Evolutionary conservation across 148 eudicot species (phyloP).

Genomic region (Amaranthus palmeri): DNA sequence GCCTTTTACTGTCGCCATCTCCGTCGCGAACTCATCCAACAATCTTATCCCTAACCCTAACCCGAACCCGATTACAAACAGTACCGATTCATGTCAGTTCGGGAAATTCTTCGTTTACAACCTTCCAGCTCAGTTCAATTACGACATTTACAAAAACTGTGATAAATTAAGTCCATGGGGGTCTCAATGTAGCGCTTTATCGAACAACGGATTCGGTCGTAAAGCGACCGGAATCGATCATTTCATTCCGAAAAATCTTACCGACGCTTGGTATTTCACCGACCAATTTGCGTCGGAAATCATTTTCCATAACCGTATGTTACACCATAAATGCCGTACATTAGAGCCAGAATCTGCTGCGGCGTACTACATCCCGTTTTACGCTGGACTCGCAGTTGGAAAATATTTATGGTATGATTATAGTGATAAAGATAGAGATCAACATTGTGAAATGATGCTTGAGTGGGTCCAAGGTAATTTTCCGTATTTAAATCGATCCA

Average conservation of each 20-base stretch:
- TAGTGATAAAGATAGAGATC: slow-evolving; percentile 26
- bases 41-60: neutral
- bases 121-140: slow-evolving; percentile 55
- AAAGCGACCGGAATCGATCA: slow-evolving; percentile 26
- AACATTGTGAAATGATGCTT: slow-evolving; percentile 36
- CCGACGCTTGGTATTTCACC: slow-evolving; percentile 57
- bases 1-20: neutral
- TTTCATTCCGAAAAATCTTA: slow-evolving; percentile 34
- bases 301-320: slow-evolving; percentile 54
- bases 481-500: slow-evolving; percentile 24
- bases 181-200: slow-evolving; percentile 48
- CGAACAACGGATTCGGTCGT: slow-evolving; percentile 61
- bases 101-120: slow-evolving; percentile 67
- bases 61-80: neutral
- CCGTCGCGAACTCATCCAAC: neutral
- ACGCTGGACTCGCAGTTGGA: slow-evolving; percentile 67
- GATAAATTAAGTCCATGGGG: slow-evolving; percentile 49
- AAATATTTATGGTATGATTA: slow-evolving; percentile 41
- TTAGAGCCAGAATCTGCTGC: slow-evolving; percentile 49
- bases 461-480: slow-evolving; percentile 32
- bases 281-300: slow-evolving; percentile 68
- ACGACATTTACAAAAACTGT: slow-evolving; percentile 48
- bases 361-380: slow-evolving; percentile 77
- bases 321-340: slow-evolving; percentile 51
- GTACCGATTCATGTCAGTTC: slow-evolving; percentile 23